A percentile compares a stretch with the other conserved stretches of the same genome.
phyloP scores from a whole-genome alignment of 179 eudicot genomes.

The Camellia oleifera region DNA sequence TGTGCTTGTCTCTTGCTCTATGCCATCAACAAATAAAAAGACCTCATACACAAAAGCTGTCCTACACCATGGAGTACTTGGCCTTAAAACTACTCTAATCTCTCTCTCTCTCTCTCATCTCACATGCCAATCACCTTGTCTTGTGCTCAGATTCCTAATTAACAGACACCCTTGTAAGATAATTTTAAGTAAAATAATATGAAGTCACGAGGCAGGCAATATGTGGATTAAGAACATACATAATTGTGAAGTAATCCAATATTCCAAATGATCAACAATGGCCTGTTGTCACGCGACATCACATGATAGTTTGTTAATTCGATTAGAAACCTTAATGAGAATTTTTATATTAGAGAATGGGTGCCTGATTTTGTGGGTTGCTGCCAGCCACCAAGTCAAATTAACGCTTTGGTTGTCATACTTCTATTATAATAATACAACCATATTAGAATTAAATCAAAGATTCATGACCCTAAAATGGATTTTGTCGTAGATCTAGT shows the following conservation, averaged over 20 bases:
- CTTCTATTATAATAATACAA: not conserved
- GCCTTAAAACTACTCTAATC: not conserved
- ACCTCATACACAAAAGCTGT: constrained; percentile 9
- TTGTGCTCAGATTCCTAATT: constrained; percentile 50
- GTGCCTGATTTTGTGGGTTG: constrained; percentile 4
- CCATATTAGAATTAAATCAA: too few species aligned
- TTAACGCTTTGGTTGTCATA: not conserved
- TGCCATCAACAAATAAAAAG: not conserved
- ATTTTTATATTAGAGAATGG: not conserved
- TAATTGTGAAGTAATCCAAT: constrained; percentile 14
- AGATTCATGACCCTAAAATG: too few species aligned
- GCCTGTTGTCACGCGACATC: constrained; percentile 46
- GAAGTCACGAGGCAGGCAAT: constrained; percentile 38
- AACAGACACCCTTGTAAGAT: constrained; percentile 31
- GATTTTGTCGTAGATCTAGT: constrained; percentile 21
- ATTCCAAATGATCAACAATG: constrained; percentile 20
- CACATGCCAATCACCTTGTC: constrained; percentile 27
- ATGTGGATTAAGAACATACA: constrained; percentile 7
- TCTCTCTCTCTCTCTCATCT: constrained; percentile 10
- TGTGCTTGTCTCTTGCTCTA: constrained; percentile 18
- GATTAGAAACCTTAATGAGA: not conserved
- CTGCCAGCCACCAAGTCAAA: constrained; percentile 6
- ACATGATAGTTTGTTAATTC: constrained; percentile 33
- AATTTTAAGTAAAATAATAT: constrained; percentile 26
- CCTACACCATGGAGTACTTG: not conserved